Evolutionary conservation across 768 basidiomycete genomes (phyloP).

Genomic region (Panaeolus papilionaceus): DNA sequence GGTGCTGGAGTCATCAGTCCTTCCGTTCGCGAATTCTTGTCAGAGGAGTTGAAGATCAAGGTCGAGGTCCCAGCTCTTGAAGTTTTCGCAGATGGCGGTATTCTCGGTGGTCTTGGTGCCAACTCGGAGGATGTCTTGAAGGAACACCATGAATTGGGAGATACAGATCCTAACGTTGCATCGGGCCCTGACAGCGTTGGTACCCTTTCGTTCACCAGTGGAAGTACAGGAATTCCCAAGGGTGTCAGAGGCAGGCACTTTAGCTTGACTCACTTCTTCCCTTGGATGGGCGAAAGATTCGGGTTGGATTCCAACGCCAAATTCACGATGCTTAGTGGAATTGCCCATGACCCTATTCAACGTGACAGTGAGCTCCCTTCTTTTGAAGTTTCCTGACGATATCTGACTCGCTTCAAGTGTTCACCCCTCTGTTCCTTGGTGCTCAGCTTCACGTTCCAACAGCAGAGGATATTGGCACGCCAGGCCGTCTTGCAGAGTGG

Average conservation of each 20-base stretch:
- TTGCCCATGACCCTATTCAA: constrained; percentile 99
- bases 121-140: constrained; percentile 65
- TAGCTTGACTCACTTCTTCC: constrained; percentile 98
- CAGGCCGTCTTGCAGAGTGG: constrained; percentile 97
- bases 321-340: constrained; percentile 99
- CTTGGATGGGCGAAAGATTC: constrained; percentile 96
- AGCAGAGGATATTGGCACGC: constrained; percentile 95
- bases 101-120: constrained; percentile 64
- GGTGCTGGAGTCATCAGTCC: constrained; percentile 86
- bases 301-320: constrained; percentile 73
- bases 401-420: constrained; percentile 61
- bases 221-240: constrained; percentile 97
- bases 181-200: constrained; percentile 97
- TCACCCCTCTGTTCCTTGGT: constrained; percentile 97
- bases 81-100: constrained; percentile 64
- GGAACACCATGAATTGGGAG: constrained; percentile 57
- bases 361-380: constrained; percentile 80
- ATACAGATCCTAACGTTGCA: constrained; percentile 78
- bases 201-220: constrained; percentile 95
- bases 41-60: constrained; percentile 79
- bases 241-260: constrained; percentile 97
- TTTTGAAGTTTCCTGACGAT: neutral
- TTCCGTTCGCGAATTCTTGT: constrained; percentile 84
- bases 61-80: constrained; percentile 91
- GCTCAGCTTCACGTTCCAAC: constrained; percentile 96